Base-by-base conservation (phyloP, 2,329 filamentous ascomycete genomes). In the Akanthomyces lecanii region DNA sequence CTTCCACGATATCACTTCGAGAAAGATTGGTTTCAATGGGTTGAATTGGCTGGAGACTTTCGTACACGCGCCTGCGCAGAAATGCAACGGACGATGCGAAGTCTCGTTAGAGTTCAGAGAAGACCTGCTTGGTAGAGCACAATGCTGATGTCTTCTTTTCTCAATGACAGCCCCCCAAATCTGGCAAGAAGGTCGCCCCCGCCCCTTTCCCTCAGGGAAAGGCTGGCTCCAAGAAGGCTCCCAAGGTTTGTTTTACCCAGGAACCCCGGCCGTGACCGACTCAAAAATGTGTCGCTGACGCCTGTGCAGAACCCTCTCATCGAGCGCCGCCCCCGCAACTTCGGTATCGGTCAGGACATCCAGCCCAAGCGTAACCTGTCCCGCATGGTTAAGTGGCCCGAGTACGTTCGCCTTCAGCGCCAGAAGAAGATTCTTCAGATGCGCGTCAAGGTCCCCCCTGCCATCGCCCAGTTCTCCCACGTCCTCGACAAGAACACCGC, bases 121-220 rank as follows among this genome's bases (percentile, higher is more conserved):
- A 89, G 90, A 84, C 77, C 79, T 84, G 82, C 81, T 82, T 81
- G 81, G 84, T 89, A 89, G 85, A 62, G 59, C 59, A 61, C 88
- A 86, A 84, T 85, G 89, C 92, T 97, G 90, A 96, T 92, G 83
- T 91, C 89, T 92, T 96, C 90, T 95, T 93, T 96, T 92, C 94
- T 98, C 94, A 95, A 98, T 98, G 93, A 98, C 85, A 98, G 95
- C 92, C 95, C 90, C 91, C 94, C 79, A 99, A 98, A 85, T 79
- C 85, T 77, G 92, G 92, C 86, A 98, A 97, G 91, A 98, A 97
- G 87, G 89, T 91, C 82, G 95, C 95, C 75, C 85, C 95, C 79
- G 92, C 95, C 83, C 95, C 95, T 80, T 97, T 96, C 88, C 91
- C 92, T 78, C 89, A 93, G 85, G 87, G 89, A 77, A 97, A 96